Evolutionary conservation across 1,284 basidiomycete genomes (phyloP), one percentile per base, ranked within the genome.

Genomic region (Blastosporella zonata): DNA sequence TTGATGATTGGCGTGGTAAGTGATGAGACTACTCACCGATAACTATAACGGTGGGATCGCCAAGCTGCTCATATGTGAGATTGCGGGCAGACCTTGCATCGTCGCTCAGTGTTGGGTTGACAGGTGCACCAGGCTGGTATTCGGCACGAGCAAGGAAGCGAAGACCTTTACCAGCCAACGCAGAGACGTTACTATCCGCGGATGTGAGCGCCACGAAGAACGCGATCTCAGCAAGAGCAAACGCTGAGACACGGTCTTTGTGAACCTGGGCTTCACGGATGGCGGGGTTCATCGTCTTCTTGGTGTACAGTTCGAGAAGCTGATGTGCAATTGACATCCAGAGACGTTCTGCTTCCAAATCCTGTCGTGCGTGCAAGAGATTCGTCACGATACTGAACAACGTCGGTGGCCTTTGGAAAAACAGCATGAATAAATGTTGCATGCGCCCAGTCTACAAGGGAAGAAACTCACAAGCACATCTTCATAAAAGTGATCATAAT

Each of bases 31-130:
- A 72, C 81, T 44, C 53, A 87, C 87, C 88, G 46, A 87, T 77
- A 28, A 87, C 69, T 28, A 81, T 66, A 7, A 85, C 72, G 46
- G 79, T 79, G 1, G 85, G 84, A 61, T 89, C 87, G 10, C 88
- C 89, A 13, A 91, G 68, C 57, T 87, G 81, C 46, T 89, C 86
- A 55, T 89, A 90, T 35, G 88, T 76, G 1, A 82, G 78, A 60
- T 84, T 80, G 10, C 87, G 76, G 54, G 84, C 84, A 6, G 78
- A 75, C 21, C 75, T 66, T 57, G 85, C 81, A 40, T 86, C 85
- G 40, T 83, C 77, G 9, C 69, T 76, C 18, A 78, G 55, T 12
- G 69, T 68, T 6, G 66, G 63, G 37, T 78, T 75, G 1, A 72
- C 59, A 7, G 81, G 80, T 1, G 79, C 76, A 44, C 73, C 72